Percentiles rank a stretch among this genome's conserved stretches.
Evolutionary conservation across 805 yeast species (phyloP).

Genomic region (Diddensiella transvaalensis): DNA sequence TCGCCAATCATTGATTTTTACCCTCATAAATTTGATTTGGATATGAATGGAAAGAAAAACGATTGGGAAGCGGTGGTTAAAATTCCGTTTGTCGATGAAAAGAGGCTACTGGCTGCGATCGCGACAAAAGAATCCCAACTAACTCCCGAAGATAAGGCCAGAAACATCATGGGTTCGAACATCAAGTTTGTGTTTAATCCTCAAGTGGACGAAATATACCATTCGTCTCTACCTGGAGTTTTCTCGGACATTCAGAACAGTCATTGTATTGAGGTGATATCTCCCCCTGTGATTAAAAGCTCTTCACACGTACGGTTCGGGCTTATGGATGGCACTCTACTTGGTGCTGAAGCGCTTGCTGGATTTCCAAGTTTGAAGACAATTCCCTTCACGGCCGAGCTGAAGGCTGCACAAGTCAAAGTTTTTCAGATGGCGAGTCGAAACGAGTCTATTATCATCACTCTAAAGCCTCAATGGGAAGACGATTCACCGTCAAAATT

Average conservation of each 20-base stretch:
- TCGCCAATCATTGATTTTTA: conserved; percentile 90
- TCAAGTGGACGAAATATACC: conserved; percentile 61
- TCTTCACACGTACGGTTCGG: conserved; percentile 42
- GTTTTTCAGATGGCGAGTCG: conserved; percentile 84
- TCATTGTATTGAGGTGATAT: conserved; percentile 61
- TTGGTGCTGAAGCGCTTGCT: conserved; percentile 70
- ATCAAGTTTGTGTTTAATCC: conserved; percentile 71
- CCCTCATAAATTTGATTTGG: conserved; percentile 82
- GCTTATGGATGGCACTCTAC: conserved; percentile 59
- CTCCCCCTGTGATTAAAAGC: conserved; percentile 37
- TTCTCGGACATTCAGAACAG: conserved; percentile 77
- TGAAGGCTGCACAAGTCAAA: conserved; percentile 60
- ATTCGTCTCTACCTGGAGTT: conserved; percentile 71
- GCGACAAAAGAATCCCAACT: conserved; percentile 58
- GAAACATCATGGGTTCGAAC: conserved; percentile 75
- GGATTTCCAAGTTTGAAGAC: conserved; percentile 87
- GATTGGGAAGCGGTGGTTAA: conserved; percentile 98
- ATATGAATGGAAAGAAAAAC: conserved; percentile 91
- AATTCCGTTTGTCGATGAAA: conserved; percentile 85
- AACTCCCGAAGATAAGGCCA: conserved; percentile 61
- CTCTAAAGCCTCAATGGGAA: conserved; percentile 46
- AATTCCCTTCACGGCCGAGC: conserved; percentile 50
- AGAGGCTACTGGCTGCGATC: conserved; percentile 69
- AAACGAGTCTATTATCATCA: conserved; percentile 74
- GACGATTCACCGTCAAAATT: conserved; percentile 52